Evolutionary conservation across 768 basidiomycete genomes (phyloP).

Genomic region (Phallus indusiatus): DNA sequence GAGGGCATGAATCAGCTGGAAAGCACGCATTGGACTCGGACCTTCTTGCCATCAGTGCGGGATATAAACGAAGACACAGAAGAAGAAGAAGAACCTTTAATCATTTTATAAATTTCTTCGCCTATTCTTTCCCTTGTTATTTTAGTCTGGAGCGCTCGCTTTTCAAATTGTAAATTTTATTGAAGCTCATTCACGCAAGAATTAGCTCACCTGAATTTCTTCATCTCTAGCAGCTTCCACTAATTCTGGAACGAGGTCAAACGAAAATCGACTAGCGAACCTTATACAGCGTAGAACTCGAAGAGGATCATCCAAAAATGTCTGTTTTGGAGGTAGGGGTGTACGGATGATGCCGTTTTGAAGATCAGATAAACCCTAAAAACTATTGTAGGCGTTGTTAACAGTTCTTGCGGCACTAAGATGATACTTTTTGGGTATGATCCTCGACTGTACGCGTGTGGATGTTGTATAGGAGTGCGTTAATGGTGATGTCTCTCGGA

Average conservation of each 20-base stretch:
- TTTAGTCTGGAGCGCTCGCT: conserved; percentile 65
- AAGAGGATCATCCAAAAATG: conserved; percentile 90
- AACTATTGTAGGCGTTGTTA: conserved; percentile 5
- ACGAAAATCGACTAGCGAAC: conserved; percentile 88
- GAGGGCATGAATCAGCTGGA: conserved; percentile 66
- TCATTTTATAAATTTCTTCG: conserved; percentile 90
- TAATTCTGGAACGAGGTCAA: conserved; percentile 62
- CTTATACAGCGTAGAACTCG: conserved; percentile 85
- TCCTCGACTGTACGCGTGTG: conserved; percentile 83
- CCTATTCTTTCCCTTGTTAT: conserved; percentile 89
- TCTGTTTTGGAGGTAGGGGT: conserved; percentile 76
- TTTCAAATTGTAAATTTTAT: background rate
- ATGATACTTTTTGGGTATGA: conserved; percentile 59
- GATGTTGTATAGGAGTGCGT: conserved; percentile 92
- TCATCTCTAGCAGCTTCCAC: conserved; percentile 49
- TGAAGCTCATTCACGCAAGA: background rate
- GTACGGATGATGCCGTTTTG: conserved; percentile 73
- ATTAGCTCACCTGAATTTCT: conserved; percentile 46
- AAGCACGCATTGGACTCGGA: conserved; percentile 60
- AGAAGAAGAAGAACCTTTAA: conserved; percentile 49
- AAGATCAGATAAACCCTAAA: conserved; percentile 81
- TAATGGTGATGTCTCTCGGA: conserved; percentile 92
- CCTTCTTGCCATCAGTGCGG: conserved; percentile 33
- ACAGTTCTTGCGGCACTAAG: background rate
- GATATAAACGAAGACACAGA: background rate